Evolutionary conservation across 148 eudicot species (phyloP), one percentile per base, ranked within the genome.

Genomic region (Chenopodium album): DNA sequence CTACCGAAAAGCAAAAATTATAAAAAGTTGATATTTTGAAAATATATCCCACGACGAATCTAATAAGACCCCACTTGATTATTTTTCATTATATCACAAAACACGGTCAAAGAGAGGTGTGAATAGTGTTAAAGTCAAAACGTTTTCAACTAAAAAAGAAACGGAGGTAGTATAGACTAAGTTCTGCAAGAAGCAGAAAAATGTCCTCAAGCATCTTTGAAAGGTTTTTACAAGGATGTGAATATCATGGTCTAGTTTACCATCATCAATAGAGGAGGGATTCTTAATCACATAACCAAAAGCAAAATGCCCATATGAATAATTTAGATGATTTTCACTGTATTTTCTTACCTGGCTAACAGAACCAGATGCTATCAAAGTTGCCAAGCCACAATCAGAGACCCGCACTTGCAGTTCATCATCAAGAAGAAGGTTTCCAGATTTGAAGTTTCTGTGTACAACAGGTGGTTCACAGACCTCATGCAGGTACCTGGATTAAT

Each of bases 311-410:
- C 63, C 3, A 32, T 73, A 47, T 62, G n/a, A 23, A 73, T 73
- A 19, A 63, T 7, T 74, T 20, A 44, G 37, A 9, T 50, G 60
- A 19, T 73, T 28, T 78, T 29, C 71, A 50, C 56, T 67, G 46
- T 46, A 28, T 76, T 52, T 44, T 32, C 76, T 85, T 87, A 94
- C 99, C 99, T 96, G 99, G 82, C 89, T 92, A 31, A 92, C 99
- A 63, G 95, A 86, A 72, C 97, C 93, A 14, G 94, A 88, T 79
- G 92, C 85, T 79, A 91, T 92, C 84, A 96, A 85, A 52, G 97
- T 80, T 71, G 92, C 94, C 88, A 96, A 88, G 44, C 99, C 98
- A 85, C 99, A 96, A 88, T 96, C 99, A 64, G 99, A 96, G 85
- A 94, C 95, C 71, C 85, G 92, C 69, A 96, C 97, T 73, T 85